Percentiles rank a stretch among this genome's conserved stretches.
Evolutionary conservation across 257 asterid genomes (phyloP).

Genomic region (Lantana camara): DNA sequence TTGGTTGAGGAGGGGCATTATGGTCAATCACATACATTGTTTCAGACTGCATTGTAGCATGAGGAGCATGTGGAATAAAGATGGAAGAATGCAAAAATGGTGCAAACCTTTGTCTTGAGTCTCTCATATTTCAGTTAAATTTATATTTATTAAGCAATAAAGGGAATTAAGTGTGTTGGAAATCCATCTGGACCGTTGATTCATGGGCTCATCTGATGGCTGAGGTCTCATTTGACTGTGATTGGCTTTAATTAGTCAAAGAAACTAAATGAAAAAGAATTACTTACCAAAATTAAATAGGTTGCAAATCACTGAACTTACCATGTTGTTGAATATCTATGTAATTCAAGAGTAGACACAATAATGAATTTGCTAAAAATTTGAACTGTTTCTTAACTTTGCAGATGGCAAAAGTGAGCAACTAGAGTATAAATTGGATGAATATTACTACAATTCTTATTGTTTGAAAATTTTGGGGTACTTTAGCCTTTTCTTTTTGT

Average conservation of each 20-base stretch:
- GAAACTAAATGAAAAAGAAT: not conserved
- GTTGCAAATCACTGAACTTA: conserved; percentile 5
- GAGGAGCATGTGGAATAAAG: conserved; percentile 30
- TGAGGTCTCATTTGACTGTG: not conserved
- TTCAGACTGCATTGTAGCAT: conserved; percentile 36
- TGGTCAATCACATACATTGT: conserved; percentile 20
- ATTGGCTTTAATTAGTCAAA: conserved; percentile 11
- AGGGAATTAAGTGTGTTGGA: conserved; percentile 37
- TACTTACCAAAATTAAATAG: not conserved
- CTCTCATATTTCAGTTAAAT: conserved; percentile 34
- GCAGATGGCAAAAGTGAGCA: not conserved
- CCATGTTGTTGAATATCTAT: not conserved
- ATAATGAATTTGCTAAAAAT: not conserved
- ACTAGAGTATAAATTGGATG: no score
- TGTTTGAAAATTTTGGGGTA: not conserved
- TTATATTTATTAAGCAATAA: conserved; percentile 39
- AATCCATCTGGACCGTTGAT: conserved; percentile 31
- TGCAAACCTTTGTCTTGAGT: conserved; percentile 32
- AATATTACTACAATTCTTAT: not conserved
- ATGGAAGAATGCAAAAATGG: conserved; percentile 24
- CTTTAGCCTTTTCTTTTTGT: not conserved
- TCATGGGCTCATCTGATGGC: conserved; percentile 30
- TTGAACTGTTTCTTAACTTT: not conserved
- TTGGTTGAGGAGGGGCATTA: conserved; percentile 30
- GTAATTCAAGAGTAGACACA: not conserved